Base-by-base conservation (phyloP, 2,329 filamentous ascomycete species). In the Neofusicoccum sp. region DNA sequence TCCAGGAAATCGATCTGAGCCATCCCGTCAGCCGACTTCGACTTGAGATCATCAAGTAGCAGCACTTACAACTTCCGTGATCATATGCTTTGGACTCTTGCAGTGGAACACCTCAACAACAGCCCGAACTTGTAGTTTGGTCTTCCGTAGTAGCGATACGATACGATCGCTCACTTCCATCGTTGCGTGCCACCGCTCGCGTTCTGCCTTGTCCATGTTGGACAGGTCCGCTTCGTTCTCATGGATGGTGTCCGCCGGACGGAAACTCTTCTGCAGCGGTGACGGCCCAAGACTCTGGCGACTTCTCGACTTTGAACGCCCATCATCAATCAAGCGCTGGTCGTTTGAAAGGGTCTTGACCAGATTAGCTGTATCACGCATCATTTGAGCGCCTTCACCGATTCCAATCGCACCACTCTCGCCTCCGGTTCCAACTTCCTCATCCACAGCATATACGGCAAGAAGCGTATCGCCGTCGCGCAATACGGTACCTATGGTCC, bases 61-160 rank as follows among this genome's bases (percentile, higher is more conserved):
- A 22, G 22, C 22, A 80, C 84, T 77, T 72, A 87, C 85, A 69
- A 97, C 93, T 80, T 98, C 95, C 0, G 93, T 96, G 67, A 99
- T 93, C 80, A 98, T 85, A 75, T 97, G 93, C 76, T 95, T 94
- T 3, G 95, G 93, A 72, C 91, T 97, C 83, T 97, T 98, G 88
- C 95, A 98, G 78, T 98, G 95, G 68, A 99, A 89, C 33, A 98
- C 94, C 78, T 99, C 95, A 37, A 99, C 89, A 56, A 97, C 92
- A 52, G 97, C 91, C 64, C 93, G 88, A 54, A 97, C 93, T 75
- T 99, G 94, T 64, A 99, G 81, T 67, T 91, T 87, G 0, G 95
- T 99, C 83, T 96, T 97, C 65, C 94, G 86, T 64, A 99, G 79
- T 49, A 98, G 80, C 67, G 89, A 90, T n/a, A 95, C 85, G 61